Evolutionary conservation across 2,329 filamentous ascomycete genomes (phyloP).

Genomic region (Volutella citrinella): DNA sequence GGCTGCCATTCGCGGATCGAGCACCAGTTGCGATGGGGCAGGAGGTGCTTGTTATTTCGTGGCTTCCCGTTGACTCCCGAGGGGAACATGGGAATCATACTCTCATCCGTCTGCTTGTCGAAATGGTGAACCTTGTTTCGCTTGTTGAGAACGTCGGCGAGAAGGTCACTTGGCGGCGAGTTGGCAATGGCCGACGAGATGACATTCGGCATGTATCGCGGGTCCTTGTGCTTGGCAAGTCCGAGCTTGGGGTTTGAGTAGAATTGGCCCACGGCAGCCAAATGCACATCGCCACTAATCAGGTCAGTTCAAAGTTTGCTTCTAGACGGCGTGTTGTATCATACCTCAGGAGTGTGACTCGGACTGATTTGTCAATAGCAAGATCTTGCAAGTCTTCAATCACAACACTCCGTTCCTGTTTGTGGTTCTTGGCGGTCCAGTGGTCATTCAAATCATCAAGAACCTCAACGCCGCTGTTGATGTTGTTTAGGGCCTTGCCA

Average conservation of each 20-base stretch:
- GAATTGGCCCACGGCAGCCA: conserved; percentile 90
- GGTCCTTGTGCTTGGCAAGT: conserved; percentile 84
- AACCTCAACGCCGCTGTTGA: conserved; percentile 89
- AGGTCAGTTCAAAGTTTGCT: background rate
- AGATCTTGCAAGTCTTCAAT: conserved; percentile 91
- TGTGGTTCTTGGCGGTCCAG: conserved; percentile 96
- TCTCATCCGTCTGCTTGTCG: conserved; percentile 79
- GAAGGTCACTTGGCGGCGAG: conserved; percentile 78
- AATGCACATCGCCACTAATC: conserved; percentile 81
- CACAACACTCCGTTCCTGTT: conserved; percentile 80
- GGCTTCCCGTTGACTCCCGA: conserved; percentile 86
- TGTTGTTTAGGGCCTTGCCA: conserved; percentile 78
- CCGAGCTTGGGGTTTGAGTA: conserved; percentile 82
- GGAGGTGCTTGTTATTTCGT: conserved; percentile 84
- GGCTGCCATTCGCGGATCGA: conserved; percentile 83
- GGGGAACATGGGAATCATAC: conserved; percentile 91
- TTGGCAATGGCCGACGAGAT: conserved; percentile 95
- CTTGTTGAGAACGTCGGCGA: conserved; percentile 91
- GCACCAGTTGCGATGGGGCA: conserved; percentile 94
- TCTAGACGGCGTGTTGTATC: conserved; percentile 6
- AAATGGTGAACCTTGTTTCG: conserved; percentile 79
- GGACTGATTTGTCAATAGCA: conserved; percentile 86
- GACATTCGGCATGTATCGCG: conserved; percentile 94
- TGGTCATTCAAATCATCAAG: conserved; percentile 92
- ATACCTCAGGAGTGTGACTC: conserved; percentile 81